A percentile compares a stretch with the other conserved stretches of the same genome.
Evolutionary conservation across 768 basidiomycete species (phyloP).

Genomic region (Amyloporia xantha): DNA sequence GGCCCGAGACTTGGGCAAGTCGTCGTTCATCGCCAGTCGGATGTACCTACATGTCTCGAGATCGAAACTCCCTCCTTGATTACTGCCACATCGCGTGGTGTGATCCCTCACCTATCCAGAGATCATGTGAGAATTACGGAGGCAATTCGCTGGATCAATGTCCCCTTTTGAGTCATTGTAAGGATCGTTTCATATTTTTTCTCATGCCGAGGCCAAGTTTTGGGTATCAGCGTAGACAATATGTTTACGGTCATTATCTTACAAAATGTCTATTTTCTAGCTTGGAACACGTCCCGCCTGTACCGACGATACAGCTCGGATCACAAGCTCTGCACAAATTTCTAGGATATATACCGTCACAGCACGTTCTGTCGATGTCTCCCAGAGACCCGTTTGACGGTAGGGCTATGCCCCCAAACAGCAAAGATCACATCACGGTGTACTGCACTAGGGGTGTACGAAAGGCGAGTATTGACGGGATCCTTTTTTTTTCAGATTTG

Average conservation of each 20-base stretch:
- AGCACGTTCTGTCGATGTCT: slow-evolving; percentile 52
- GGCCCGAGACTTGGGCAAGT: neutral
- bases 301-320: slow-evolving; percentile 53
- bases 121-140: slow-evolving; percentile 45
- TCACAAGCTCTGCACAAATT: slow-evolving; percentile 55
- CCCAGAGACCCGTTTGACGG: slow-evolving; percentile 60
- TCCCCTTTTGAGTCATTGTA: slow-evolving; percentile 83
- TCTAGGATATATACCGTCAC: slow-evolving; percentile 43
- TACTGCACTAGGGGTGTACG: slow-evolving; percentile 62
- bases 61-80: slow-evolving; percentile 53
- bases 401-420: slow-evolving; percentile 69
- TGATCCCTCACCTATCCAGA: slow-evolving; percentile 66
- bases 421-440: slow-evolving; percentile 48
- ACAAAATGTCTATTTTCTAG: slow-evolving; percentile 25
- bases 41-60: neutral
- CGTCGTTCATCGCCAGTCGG: neutral
- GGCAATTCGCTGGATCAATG: slow-evolving; percentile 55
- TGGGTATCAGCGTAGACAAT: neutral
- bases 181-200: slow-evolving; percentile 29
- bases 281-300: slow-evolving; percentile 59
- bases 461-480: too few species aligned
- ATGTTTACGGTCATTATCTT: neutral
- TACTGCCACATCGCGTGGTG: slow-evolving; percentile 62
- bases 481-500: too few species aligned
- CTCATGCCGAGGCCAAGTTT: neutral